Conservation (phyloP, 1,139 yeast species). For the Suhomyces yuchorum region DNA sequence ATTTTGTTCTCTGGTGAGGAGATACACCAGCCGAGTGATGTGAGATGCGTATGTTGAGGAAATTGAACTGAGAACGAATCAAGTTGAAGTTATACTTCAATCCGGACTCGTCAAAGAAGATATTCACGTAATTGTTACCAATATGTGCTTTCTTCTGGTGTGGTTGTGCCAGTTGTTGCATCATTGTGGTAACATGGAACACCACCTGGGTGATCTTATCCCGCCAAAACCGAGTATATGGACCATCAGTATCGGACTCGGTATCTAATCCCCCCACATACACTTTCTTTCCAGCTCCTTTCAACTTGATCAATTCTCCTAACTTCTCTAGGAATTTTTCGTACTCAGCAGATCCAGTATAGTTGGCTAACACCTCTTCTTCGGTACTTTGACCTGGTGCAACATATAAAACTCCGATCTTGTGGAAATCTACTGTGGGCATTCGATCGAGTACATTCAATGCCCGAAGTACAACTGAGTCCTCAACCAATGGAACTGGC, state of each 20-base stretch:
- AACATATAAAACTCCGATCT: slow-evolving; percentile 75
- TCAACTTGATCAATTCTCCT: slow-evolving; percentile 61
- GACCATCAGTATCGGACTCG: slow-evolving; percentile 70
- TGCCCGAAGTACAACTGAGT: slow-evolving; percentile 57
- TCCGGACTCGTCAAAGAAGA: slow-evolving; percentile 75
- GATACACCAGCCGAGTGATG: slow-evolving; percentile 48
- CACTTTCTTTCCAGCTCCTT: slow-evolving; percentile 49
- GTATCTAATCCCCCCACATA: slow-evolving; percentile 84
- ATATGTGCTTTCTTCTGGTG: slow-evolving; percentile 78
- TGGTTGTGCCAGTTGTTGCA: slow-evolving; percentile 51
- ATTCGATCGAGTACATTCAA: slow-evolving; percentile 68
- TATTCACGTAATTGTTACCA: slow-evolving; percentile 82
- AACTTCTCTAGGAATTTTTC: slow-evolving; percentile 57
- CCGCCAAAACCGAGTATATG: slow-evolving; percentile 72
- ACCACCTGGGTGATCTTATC: slow-evolving; percentile 72
- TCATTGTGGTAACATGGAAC: slow-evolving; percentile 79
- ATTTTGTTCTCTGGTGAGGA: slow-evolving; percentile 18
- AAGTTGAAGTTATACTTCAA: slow-evolving; percentile 68
- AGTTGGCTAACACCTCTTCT: slow-evolving; percentile 63
- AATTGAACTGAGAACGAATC: slow-evolving; percentile 78
- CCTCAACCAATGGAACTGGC: slow-evolving; percentile 47
- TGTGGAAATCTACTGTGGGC: slow-evolving; percentile 78
- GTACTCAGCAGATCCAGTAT: slow-evolving; percentile 65
- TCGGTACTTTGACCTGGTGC: slow-evolving; percentile 69
- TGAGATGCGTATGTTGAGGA: slow-evolving; percentile 74